Percentiles rank a stretch among this genome's conserved stretches.
phyloP scores from a whole-genome alignment of 2,329 filamentous ascomycete genomes.

The Ophiostoma novo-ulmi region DNA sequence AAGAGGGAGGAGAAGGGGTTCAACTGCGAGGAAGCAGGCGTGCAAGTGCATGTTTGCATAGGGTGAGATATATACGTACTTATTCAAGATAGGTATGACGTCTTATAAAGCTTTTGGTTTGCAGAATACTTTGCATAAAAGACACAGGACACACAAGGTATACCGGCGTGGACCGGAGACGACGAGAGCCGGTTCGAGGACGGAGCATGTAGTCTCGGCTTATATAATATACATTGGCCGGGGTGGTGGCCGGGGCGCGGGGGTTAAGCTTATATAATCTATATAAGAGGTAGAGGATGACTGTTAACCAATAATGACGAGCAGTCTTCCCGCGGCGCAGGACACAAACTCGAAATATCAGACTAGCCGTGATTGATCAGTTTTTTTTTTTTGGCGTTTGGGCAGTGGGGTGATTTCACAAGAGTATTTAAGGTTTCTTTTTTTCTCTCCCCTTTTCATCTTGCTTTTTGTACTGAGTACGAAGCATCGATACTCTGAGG shows the following conservation, averaged over 20 bases:
- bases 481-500: background rate
- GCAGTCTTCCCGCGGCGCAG: background rate
- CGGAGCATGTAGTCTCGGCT: background rate
- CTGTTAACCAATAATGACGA: background rate
- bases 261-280: background rate
- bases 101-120: background rate
- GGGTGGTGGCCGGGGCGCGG: background rate
- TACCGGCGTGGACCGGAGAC: background rate
- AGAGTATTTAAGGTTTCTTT: background rate
- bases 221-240: background rate
- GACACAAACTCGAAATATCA: background rate
- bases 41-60: background rate
- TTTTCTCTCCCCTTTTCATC: background rate
- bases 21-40: no score
- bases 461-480: no score
- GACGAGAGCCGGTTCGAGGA: background rate
- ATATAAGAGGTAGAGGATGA: no score
- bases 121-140: background rate
- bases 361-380: slow-evolving; percentile 1
- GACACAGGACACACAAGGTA: background rate
- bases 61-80: background rate
- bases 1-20: no score
- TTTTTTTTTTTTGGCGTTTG: background rate
- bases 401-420: background rate
- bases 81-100: background rate